Evolutionary conservation across 306 rosid species (phyloP), one percentile per base, ranked within the genome.

Genomic region (Begonia loranthoides): DNA sequence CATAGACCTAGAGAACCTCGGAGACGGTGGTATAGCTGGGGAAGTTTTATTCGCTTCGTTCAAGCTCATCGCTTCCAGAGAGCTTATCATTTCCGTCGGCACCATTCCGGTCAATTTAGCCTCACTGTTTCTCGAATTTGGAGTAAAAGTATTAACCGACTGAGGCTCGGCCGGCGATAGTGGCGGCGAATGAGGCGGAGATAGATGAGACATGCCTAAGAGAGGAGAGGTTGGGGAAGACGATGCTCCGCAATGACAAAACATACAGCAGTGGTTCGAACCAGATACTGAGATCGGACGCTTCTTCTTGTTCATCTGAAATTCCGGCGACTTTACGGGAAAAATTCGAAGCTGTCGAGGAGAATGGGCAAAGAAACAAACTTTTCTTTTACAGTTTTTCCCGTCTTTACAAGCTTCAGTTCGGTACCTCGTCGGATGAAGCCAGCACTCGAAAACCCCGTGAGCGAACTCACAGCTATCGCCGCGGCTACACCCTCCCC

Each of bases 391-490:
- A 52, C 97, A 90, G 55, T 76, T 78, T 54, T 63, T 77, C 5
- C 97, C 97, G 63, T 90, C 97, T 56, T 85, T 90, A 66, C 97
- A 90, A 6, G 95, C 87, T 59, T 90, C 95, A 0, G 97, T 85
- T 34, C 95, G 58, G 60, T 90, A 90, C 81, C 95, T 76, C 0
- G 81, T 78, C 6, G 97, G 97, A 59, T 90, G 97, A 19, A 90
- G 70, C 94, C 94, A 90, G 54, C 85, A 82, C 66, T 90, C 97
- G 4, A 90, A 90, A 11, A 90, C 97, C 0, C 95, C 97, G 4
- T 90, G 97, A 0, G 95, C 82, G 9, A 73, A 80, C 70, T 79
- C 97, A 5, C 97, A 90, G 28, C 70, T 52, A 50, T 85, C 95
- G 0, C 95, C 94, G 0, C 87, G 81, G 36, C 63, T 21, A 45